These are phyloP conservation scores for Cladosporium sp. DNA, from an alignment of 2,329 filamentous ascomycete species.

Conservation along the genomic window DNA sequence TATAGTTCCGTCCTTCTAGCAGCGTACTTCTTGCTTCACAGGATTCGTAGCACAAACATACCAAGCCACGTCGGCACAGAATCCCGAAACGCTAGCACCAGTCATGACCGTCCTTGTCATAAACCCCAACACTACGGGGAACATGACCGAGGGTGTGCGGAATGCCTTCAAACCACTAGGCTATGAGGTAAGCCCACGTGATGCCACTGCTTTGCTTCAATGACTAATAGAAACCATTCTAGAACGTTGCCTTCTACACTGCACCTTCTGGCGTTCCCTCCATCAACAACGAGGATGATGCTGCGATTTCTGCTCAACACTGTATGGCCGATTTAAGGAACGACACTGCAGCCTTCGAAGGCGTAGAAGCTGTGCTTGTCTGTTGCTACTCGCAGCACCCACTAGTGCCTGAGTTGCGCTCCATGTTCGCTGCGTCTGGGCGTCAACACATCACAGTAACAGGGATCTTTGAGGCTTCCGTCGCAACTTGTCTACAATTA, in stretches of 20 bases:
- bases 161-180: constrained; percentile 43
- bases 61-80: neutral
- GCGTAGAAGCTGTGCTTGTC: constrained; percentile 63
- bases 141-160: constrained; percentile 67
- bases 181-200: constrained; percentile 26
- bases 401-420: constrained; percentile 53
- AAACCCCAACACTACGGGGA: constrained; percentile 71
- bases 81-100: neutral
- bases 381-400: constrained; percentile 87
- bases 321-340: constrained; percentile 55
- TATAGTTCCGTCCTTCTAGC: too few species aligned
- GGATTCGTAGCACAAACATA: too few species aligned
- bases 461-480: constrained; percentile 84
- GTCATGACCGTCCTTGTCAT: constrained; percentile 55
- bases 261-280: constrained; percentile 64
- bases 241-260: constrained; percentile 55
- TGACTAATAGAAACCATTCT: neutral
- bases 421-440: constrained; percentile 15
- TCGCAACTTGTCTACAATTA: constrained; percentile 59
- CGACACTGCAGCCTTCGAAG: constrained; percentile 50
- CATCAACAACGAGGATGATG: constrained; percentile 73
- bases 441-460: constrained; percentile 53
- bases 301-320: constrained; percentile 57
- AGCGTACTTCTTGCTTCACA: too few species aligned
- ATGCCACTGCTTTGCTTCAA: neutral